Base-by-base conservation (phyloP, 345 rosid genomes). In the Sisymbrium irio region DNA sequence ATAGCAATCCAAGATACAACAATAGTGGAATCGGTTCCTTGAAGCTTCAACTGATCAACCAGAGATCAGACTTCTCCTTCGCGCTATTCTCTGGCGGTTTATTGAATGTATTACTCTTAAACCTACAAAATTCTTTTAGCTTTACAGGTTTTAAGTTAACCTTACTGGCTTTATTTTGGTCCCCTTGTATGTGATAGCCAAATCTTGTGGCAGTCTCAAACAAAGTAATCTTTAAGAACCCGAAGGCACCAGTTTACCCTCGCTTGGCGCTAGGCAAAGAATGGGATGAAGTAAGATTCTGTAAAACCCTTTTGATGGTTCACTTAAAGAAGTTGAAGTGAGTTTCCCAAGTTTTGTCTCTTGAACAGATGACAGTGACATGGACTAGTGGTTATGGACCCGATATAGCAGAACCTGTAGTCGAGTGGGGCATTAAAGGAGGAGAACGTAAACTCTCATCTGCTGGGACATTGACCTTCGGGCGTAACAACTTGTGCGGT, bases 301-400 rank as follows among this genome's bases (percentile, higher is more conserved):
- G 0, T 36, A 35, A 10, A 36, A 11, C 14, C 7, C 14, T 0
- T 53, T 35, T 35, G 32, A 2, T 57, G 7, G 8, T 69, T 37
- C 20, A 2, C 58, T 53, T 12, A 27, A 27, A 39, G 27, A 28
- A 47, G 30, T 70, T 11, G 12, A 45, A 56, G 64, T 11, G 45
- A 28, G 62, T 70, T 55, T 39, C 13, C 5, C 3, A 51, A 53
- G 39, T 39, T 13, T 45, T 0, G n/a, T 35, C 30, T 33, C 28
- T 22, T 59, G 8, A 25, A 74, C 79, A 87, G 93, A 89, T 89
- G 93, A 86, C 93, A 13, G 81, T 89, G 28, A 89, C 93, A 60
- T 89, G 91, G 96, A 87, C 91, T 19, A 89, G 93, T 74, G 93
- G 96, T 42, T 87, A 89, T 67, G 87, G 81, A 33, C 82, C 79